These are phyloP conservation scores for Parascedosporium putredinis DNA, from an alignment of 2,329 filamentous ascomycete species.

Conservation along the genomic window DNA sequence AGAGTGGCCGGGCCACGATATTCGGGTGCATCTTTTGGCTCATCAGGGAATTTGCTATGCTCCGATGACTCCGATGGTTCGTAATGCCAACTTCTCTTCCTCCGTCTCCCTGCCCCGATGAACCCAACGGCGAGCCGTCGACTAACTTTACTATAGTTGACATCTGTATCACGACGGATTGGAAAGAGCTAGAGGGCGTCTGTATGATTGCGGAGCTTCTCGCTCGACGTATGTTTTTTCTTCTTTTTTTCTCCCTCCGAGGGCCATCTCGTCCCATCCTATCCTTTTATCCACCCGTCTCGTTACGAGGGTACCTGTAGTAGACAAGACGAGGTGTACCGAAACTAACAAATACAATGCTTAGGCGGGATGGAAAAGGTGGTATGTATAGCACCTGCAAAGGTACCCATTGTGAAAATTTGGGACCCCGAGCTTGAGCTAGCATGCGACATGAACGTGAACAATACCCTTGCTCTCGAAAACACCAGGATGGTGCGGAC, in stretches of 20 bases:
- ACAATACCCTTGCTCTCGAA: constrained; percentile 88
- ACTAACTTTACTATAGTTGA: constrained; percentile 56
- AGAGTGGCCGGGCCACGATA: constrained; percentile 84
- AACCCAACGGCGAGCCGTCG: no score
- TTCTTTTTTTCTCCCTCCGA: neutral
- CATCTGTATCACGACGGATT: constrained; percentile 90
- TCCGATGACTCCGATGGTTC: constrained; percentile 92
- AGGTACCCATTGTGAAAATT: constrained; percentile 96
- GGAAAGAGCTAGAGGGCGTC: constrained; percentile 78
- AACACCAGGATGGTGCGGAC: constrained; percentile 98
- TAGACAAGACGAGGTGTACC: no score
- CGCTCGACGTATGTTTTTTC: constrained; percentile 60
- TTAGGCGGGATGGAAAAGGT: constrained; percentile 93
- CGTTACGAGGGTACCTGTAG: no score
- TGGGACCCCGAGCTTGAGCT: constrained; percentile 90
- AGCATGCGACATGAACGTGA: constrained; percentile 97
- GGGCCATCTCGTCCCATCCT: no score
- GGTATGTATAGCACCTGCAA: constrained; percentile 86
- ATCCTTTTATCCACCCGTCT: no score
- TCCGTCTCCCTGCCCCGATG: no score
- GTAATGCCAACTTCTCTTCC: constrained; percentile 16
- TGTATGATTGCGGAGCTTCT: constrained; percentile 84
- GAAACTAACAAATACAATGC: no score
- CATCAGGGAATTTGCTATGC: constrained; percentile 87
- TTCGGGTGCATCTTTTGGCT: constrained; percentile 94